Evolutionary conservation across 2,329 filamentous ascomycete genomes (phyloP).

Genomic region (Trichoderma sp.): DNA sequence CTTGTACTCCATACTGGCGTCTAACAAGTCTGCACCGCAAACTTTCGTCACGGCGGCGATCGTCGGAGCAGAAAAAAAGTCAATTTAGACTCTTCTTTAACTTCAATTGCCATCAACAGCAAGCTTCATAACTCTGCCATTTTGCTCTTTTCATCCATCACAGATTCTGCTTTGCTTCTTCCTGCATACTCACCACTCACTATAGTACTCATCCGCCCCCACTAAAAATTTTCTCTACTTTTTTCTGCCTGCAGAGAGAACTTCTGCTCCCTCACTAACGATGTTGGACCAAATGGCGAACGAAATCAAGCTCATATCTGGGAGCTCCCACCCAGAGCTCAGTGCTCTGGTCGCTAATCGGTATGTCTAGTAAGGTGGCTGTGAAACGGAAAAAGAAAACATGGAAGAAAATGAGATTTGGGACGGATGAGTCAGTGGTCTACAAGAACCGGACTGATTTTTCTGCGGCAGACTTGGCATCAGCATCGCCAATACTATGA

Average conservation of each 20-base stretch:
- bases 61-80: conserved; percentile 12
- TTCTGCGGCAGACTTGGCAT: conserved; percentile 64
- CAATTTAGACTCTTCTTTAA: not conserved
- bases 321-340: conserved; percentile 51
- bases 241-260: conserved; percentile 27
- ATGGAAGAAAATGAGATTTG: not conserved
- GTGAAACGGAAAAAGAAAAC: not conserved
- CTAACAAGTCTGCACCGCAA: not conserved
- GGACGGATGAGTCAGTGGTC: not conserved
- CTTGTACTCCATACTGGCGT: not conserved
- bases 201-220: conserved; percentile 1
- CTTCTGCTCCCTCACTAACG: conserved; percentile 31
- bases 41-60: conserved; percentile 9
- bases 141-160: not conserved
- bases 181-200: conserved; percentile 16
- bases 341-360: conserved; percentile 49
- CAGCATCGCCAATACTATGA: conserved; percentile 76
- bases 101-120: not conserved
- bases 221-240: conserved; percentile 12
- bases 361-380: conserved; percentile 35
- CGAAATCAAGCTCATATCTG: conserved; percentile 56
- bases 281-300: conserved; percentile 53
- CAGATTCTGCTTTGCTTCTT: not conserved
- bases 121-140: not conserved
- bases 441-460: conserved; percentile 29